Conservation (phyloP, 2,329 filamentous ascomycete genomes). For the Chaetomium sp. region DNA sequence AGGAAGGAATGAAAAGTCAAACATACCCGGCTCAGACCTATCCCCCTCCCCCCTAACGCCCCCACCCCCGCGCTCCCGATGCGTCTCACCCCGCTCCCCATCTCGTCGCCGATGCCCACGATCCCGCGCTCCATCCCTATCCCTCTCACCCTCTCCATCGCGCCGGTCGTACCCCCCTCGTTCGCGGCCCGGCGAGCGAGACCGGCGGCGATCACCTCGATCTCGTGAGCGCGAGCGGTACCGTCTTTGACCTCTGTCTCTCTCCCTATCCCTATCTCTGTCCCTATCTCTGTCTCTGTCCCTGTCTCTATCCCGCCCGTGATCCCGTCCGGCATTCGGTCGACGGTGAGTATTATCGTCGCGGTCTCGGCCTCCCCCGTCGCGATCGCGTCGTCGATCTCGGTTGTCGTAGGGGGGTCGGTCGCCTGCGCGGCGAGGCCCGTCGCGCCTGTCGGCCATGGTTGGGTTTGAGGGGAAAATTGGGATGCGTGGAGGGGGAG, state of each 20-base stretch:
- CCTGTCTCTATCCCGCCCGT: constrained; percentile 24
- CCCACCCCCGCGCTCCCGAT: constrained; percentile 10
- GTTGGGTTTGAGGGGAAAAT: background rate
- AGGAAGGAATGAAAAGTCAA: no score
- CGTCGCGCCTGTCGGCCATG: constrained; percentile 18
- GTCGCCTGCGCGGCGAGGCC: constrained; percentile 14
- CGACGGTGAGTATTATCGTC: constrained; percentile 3
- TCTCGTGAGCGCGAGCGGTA: constrained; percentile 14
- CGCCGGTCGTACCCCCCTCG: constrained; percentile 20
- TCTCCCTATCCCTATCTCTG: constrained; percentile 20
- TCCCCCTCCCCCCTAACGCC: constrained; percentile 8
- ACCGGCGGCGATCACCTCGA: constrained; percentile 13
- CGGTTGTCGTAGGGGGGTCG: constrained; percentile 13
- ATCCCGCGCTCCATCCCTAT: background rate
- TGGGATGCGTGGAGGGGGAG: no score
- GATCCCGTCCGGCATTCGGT: constrained; percentile 9
- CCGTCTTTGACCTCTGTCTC: constrained; percentile 12
- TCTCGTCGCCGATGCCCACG: constrained; percentile 7
- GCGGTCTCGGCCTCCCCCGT: constrained; percentile 5
- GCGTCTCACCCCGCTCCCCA: background rate
- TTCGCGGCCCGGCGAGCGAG: constrained; percentile 17
- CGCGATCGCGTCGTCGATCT: constrained; percentile 16
- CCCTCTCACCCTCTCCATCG: background rate
- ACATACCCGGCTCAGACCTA: constrained; percentile 2
- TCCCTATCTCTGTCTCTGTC: constrained; percentile 12